Conservation (phyloP, 2,329 filamentous ascomycete genomes). For the Thielaviopsis musarum region DNA sequence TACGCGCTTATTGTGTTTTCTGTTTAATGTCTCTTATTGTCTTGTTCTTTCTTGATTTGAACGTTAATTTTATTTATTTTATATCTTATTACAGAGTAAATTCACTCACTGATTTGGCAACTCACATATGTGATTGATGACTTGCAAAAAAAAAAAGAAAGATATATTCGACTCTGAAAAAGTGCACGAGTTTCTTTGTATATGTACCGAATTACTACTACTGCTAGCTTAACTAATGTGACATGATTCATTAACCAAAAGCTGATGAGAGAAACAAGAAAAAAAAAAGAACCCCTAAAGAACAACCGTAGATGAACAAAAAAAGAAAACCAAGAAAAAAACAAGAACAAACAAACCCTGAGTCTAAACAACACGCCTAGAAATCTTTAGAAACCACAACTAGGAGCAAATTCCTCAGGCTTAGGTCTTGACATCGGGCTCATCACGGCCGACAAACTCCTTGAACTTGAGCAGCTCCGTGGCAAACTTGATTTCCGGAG, state of each 20-base stretch:
- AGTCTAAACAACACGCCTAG: not conserved
- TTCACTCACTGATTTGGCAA: not conserved
- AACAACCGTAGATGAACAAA: not conserved
- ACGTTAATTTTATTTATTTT: not conserved
- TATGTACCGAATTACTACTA: not conserved
- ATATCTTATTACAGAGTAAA: not conserved
- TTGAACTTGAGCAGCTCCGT: conserved; percentile 80
- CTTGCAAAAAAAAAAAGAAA: not conserved
- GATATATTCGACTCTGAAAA: not conserved
- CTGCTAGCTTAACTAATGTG: not conserved
- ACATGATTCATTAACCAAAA: conserved; percentile 2
- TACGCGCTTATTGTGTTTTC: not conserved
- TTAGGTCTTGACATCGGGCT: conserved; percentile 93
- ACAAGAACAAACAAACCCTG: not conserved
- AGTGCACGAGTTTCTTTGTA: not conserved
- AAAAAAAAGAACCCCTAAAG: not conserved
- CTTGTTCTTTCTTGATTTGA: not conserved
- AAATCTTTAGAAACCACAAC: not conserved
- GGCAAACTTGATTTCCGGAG: conserved; percentile 74
- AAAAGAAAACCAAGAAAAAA: not conserved
- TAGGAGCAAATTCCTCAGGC: not conserved
- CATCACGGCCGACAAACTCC: conserved; percentile 78
- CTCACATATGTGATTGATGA: not conserved
- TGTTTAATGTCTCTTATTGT: not conserved
- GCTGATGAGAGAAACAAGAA: not conserved